Base-by-base conservation (phyloP, 257 asterid genomes). In the Solanum paucissectum region DNA sequence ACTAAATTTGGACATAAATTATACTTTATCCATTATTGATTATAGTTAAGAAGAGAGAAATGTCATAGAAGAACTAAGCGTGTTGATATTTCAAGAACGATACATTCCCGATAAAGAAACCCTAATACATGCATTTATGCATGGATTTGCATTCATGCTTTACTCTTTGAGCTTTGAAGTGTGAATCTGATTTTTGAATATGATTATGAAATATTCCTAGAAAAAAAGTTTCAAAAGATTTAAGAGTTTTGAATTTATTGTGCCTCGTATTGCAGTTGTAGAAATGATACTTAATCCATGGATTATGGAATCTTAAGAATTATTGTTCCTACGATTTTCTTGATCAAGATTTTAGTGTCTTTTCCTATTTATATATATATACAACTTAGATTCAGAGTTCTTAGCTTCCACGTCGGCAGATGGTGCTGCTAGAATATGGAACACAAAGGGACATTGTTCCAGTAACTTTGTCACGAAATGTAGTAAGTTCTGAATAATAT, bases 371-470 rank as follows among this genome's bases (percentile, higher is more conserved):
- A 10, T 32, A 18, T 37, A 29, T 73, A 66, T 90, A 88, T 7
- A 37, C 94, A 97, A 98, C 91, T 93, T 97, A 90, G 99, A 97
- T 89, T 95, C 99, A 2, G 99, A 92, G 90, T 95, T 92, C 90
- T 90, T 97, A 90, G 98, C 99, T 83, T 90, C 99, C 89, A 96
- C 98, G 9, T 96, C 98, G 82, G 90, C 93, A 36, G 98, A 96
- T 91, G 99, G 99, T 87, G 92, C 98, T 16, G 98, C 98, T 29
- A 94, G 95, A 93, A 93, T 97, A 91, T 97, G 99, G 99, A 95
- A 93, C 89, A 93, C 98, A 42, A 92, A 44, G 85, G 84, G 96
- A 96, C 84, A 98, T 99, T 64, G 88, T 96, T 91, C 98, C 98
- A 64, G 86, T 95, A 79, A 92, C 96, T 91, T 90, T 97, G 92